Conservation (phyloP, 108 stramenopile genomes). For the Fragilaria radians region DNA sequence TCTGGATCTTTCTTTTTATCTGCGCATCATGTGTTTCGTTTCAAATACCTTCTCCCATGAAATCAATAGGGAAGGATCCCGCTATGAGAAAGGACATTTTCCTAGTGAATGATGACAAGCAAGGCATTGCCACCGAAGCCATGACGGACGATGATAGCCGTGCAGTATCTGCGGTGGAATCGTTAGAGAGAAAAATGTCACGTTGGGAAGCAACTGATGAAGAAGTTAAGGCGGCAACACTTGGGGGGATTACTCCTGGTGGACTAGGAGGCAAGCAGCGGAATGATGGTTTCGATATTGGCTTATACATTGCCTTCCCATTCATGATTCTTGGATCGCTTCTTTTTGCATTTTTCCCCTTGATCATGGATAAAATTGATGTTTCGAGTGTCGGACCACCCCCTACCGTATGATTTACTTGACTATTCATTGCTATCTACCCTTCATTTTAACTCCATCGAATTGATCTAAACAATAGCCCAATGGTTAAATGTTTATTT, state of each 20-base stretch:
- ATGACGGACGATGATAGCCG: neutral
- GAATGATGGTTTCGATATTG: slow-evolving; percentile 68
- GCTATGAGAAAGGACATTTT: too few relatives aligned
- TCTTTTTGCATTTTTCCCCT: slow-evolving; percentile 59
- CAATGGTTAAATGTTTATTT: too few relatives aligned
- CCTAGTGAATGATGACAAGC: neutral
- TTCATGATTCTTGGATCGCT: slow-evolving; percentile 48
- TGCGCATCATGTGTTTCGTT: too few relatives aligned
- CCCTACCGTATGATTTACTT: too few relatives aligned
- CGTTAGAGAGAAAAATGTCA: slow-evolving; percentile 74
- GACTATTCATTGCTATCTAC: too few relatives aligned
- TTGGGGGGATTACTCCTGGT: slow-evolving; percentile 49
- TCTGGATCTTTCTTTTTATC: too few relatives aligned
- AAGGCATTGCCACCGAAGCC: neutral
- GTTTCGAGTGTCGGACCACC: slow-evolving; percentile 61
- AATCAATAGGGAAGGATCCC: too few relatives aligned
- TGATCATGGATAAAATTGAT: slow-evolving; percentile 70
- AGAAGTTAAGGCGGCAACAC: slow-evolving; percentile 60
- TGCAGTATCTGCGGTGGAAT: neutral
- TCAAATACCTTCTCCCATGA: too few relatives aligned
- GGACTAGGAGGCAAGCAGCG: slow-evolving; percentile 9
- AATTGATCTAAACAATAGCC: too few relatives aligned
- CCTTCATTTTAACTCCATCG: too few relatives aligned
- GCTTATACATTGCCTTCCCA: slow-evolving; percentile 63
- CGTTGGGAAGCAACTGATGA: slow-evolving; percentile 75